Conservation (phyloP, 352 stramenopile species). For the Phytophthora cryptogea region DNA sequence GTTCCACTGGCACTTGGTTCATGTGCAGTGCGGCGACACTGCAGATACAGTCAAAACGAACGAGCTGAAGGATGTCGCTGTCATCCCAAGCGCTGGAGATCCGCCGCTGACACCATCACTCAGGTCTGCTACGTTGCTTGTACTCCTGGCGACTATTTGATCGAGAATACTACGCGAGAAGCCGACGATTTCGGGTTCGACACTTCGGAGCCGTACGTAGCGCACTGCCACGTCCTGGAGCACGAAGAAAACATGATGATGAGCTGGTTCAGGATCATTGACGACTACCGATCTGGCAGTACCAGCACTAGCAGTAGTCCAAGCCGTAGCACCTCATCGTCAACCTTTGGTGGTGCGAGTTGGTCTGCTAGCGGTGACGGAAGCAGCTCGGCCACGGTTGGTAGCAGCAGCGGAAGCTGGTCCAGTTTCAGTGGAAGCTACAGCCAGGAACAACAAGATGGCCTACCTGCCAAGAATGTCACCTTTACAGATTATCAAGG, state of each 20-base stretch:
- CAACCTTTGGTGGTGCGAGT: not conserved
- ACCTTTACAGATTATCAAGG: constrained; percentile 1
- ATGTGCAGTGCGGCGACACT: constrained; percentile 67
- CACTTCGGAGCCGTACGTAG: constrained; percentile 72
- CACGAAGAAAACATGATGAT: constrained; percentile 86
- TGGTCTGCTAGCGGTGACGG: not conserved
- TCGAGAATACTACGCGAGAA: constrained; percentile 52
- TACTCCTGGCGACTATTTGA: constrained; percentile 67
- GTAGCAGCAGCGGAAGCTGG: not conserved
- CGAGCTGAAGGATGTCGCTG: constrained; percentile 66
- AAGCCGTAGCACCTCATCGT: not conserved
- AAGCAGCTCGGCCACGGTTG: not conserved
- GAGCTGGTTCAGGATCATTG: constrained; percentile 70
- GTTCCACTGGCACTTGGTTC: constrained; percentile 85
- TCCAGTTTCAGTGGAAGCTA: not conserved
- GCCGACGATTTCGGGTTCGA: constrained; percentile 71
- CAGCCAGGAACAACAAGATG: not conserved
- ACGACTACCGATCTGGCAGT: constrained; percentile 14
- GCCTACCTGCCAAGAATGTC: constrained; percentile 1
- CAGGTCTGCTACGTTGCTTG: constrained; percentile 83
- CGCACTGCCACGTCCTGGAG: constrained; percentile 80
- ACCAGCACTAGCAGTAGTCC: not conserved
- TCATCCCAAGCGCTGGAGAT: constrained; percentile 68
- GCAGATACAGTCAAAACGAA: constrained; percentile 75
- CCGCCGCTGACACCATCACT: constrained; percentile 43